These are phyloP conservation scores for Alternaria novae-zelandiae DNA, from an alignment of 2,329 filamentous ascomycete species.

Conservation along the genomic window DNA sequence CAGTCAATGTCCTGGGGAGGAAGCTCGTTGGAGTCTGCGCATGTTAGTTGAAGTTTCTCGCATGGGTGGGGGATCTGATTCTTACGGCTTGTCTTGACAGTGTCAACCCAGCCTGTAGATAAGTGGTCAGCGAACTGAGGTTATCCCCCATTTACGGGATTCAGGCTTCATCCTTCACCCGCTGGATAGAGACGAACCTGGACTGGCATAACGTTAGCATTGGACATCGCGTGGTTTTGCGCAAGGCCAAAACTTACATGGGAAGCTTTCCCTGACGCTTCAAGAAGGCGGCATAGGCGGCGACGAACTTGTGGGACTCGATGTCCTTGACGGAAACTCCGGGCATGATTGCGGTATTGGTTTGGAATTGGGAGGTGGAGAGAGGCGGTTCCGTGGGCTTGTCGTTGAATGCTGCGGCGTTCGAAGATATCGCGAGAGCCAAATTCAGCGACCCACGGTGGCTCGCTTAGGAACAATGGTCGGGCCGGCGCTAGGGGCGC, in stretches of 20 bases:
- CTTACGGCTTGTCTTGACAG: constrained; percentile 86
- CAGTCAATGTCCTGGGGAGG: constrained; percentile 98
- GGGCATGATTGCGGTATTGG: constrained; percentile 74
- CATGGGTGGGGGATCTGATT: background rate
- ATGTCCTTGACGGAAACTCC: constrained; percentile 85
- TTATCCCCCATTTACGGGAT: constrained; percentile 62
- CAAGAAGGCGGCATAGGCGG: constrained; percentile 84
- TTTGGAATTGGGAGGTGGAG: constrained; percentile 19
- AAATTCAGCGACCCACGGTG: constrained; percentile 18
- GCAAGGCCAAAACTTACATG: constrained; percentile 55
- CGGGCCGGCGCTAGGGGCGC: constrained; percentile 22
- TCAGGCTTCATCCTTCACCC: constrained; percentile 55
- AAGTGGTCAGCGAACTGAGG: constrained; percentile 52
- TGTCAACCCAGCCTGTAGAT: constrained; percentile 94
- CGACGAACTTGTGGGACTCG: constrained; percentile 90
- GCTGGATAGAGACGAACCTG: constrained; percentile 67
- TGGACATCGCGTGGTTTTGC: background rate
- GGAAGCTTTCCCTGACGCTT: constrained; percentile 94
- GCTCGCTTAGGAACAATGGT: constrained; percentile 31
- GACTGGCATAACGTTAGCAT: constrained; percentile 49
- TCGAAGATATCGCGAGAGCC: constrained; percentile 4
- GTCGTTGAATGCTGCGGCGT: constrained; percentile 27
- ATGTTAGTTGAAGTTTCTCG: background rate
- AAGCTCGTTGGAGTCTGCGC: constrained; percentile 83
- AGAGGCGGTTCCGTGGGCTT: constrained; percentile 26